Evolutionary conservation across 2,329 filamentous ascomycete species (phyloP), one percentile per base, ranked within the genome.

Genomic region (Pestalotiopsis sp.): DNA sequence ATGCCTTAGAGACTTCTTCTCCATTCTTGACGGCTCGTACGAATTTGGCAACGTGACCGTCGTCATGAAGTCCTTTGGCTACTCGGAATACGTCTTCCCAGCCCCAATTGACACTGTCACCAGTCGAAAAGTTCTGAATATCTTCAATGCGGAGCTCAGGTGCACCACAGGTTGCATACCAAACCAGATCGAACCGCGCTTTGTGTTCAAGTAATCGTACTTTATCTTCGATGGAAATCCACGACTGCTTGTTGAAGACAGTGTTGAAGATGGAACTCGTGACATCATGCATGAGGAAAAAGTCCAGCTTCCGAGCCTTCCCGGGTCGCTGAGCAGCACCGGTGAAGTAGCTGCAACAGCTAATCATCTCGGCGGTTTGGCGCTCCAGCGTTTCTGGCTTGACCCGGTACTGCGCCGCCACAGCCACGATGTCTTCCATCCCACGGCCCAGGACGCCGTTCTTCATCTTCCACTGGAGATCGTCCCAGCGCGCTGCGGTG

Each of bases 141-240:
- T 62, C 56, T 2, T 74, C 68, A 3, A n/a, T 24, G 59, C 73
- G 20, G 2, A 79, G 70, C 44, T 70, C 63, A 0, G 89, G 86
- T 0, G 81, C 81, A 6, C 83, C 81, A 10, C 86, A 81, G 0
- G 87, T 88, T 0, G 87, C 86, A 73, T 93, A 93, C 81, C 90
- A 83, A 44, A 83, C 79, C 3, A 93, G 80, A 74, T 92, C 89
- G 64, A 85, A 76, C 55, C 90, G 84, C 3, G 82, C 87, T 75
- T 92, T 93, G 84, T 85, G 91, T 76, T 92, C 88, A 3, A 93
- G 78, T 0, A 93, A 78, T 2, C 89, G 84, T 22, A 81, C 78
- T 71, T 89, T 89, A 64, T 80, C 75, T 35, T 71, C 75, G 5
- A 77, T 22, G 1, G 55, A 40, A 66, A 81, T 76, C 78, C 78